Evolutionary conservation across 1,139 yeast species (phyloP).

Genomic region (Komagataea norvegica): DNA sequence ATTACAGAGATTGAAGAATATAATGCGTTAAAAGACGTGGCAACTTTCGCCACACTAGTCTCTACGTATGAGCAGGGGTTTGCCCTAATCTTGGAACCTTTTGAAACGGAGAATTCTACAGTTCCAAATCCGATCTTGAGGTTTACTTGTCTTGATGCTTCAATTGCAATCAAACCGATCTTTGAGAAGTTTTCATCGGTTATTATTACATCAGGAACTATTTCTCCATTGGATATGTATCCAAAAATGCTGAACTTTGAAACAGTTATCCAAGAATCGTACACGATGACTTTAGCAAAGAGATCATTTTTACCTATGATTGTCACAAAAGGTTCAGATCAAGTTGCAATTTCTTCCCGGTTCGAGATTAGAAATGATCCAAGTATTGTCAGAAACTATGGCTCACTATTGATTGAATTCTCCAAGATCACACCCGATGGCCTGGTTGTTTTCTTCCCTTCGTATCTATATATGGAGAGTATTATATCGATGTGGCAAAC

Average conservation of each 20-base stretch:
- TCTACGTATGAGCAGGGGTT: conserved; percentile 95
- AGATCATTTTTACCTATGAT: conserved; percentile 92
- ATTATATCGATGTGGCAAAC: conserved; percentile 98
- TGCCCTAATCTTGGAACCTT: conserved; percentile 87
- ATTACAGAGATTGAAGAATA: conserved; percentile 86
- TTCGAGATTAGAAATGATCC: conserved; percentile 98
- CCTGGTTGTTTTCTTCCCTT: conserved; percentile 94
- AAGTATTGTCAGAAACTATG: conserved; percentile 94
- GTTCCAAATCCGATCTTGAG: conserved; percentile 97
- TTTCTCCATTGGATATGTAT: conserved; percentile 97
- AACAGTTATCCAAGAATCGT: conserved; percentile 91
- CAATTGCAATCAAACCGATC: conserved; percentile 95
- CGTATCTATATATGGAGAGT: conserved; percentile 95
- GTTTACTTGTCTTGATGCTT: conserved; percentile 93
- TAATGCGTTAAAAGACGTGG: conserved; percentile 88
- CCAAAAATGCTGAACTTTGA: conserved; percentile 95
- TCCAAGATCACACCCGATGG: conserved; percentile 98
- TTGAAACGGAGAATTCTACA: conserved; percentile 93
- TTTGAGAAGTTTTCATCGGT: conserved; percentile 93
- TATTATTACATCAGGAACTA: conserved; percentile 94
- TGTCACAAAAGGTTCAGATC: conserved; percentile 96
- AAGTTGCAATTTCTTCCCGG: conserved; percentile 91
- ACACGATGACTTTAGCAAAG: conserved; percentile 91
- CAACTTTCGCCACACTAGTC: conserved; percentile 92
- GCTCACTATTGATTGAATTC: conserved; percentile 85